Conservation (phyloP, 2,329 filamentous ascomycete genomes). For the Microcera coccophila region DNA sequence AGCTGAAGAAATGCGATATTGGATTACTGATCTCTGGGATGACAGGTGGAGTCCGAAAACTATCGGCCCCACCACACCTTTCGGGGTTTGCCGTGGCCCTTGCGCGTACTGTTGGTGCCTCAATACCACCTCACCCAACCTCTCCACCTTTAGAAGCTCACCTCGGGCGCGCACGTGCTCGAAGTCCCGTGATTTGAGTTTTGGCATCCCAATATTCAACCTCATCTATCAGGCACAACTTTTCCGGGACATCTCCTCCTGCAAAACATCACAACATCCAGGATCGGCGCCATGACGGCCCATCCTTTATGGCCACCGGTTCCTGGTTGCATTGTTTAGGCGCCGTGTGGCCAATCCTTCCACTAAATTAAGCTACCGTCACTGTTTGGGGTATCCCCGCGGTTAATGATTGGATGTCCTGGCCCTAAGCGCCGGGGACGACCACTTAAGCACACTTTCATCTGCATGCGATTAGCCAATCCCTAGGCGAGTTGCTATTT, state of each 20-base stretch:
- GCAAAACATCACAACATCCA: too few species aligned
- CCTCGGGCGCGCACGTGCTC: too few species aligned
- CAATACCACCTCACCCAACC: too few species aligned
- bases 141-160: too few species aligned
- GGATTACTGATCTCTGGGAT: conserved; percentile 16
- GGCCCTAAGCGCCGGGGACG: conserved; percentile 20
- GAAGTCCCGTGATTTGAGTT: too few species aligned
- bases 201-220: too few species aligned
- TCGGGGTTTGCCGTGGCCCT: background rate
- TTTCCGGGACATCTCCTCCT: too few species aligned
- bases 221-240: too few species aligned
- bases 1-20: conserved; percentile 23
- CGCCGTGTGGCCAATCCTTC: conserved; percentile 13
- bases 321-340: conserved; percentile 2
- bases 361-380: conserved; percentile 1
- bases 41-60: conserved; percentile 16
- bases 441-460: conserved; percentile 10
- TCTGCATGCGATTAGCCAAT: conserved; percentile 16
- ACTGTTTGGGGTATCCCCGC: background rate
- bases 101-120: too few species aligned
- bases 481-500: conserved; percentile 6
- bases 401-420: conserved; percentile 15
- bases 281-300: background rate
- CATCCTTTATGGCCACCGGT: background rate
- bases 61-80: conserved; percentile 18